Percentiles rank a stretch among this genome's conserved stretches.
These are phyloP conservation scores for Podaxis carcinomalis DNA, from an alignment of 768 basidiomycete genomes.

Conservation along the genomic window DNA sequence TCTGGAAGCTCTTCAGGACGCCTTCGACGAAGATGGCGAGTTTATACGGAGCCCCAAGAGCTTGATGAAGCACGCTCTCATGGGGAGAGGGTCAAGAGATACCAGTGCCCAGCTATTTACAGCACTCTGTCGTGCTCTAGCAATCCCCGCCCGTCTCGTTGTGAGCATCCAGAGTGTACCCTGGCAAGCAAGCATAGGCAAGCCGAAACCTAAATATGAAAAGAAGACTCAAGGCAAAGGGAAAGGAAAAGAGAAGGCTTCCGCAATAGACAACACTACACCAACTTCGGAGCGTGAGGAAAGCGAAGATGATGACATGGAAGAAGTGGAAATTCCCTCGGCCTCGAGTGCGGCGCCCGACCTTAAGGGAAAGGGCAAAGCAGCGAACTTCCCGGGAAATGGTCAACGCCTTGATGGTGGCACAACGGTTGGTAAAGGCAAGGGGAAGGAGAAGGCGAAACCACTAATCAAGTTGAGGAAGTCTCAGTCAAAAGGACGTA, in stretches of 20 bases:
- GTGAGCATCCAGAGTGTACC: constrained; percentile 90
- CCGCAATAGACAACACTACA: neutral
- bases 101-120: constrained; percentile 90
- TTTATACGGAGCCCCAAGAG: constrained; percentile 73
- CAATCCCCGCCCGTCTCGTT: constrained; percentile 83
- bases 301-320: constrained; percentile 22
- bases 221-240: constrained; percentile 32
- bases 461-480: constrained; percentile 58
- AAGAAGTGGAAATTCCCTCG: constrained; percentile 23
- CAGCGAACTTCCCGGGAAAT: constrained; percentile 27
- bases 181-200: constrained; percentile 72
- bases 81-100: constrained; percentile 78
- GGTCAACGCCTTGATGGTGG: constrained; percentile 40
- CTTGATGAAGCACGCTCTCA: constrained; percentile 89
- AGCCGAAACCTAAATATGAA: constrained; percentile 39
- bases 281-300: constrained; percentile 22
- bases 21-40: constrained; percentile 58
- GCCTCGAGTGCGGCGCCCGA: constrained; percentile 22
- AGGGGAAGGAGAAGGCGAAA: constrained; percentile 53
- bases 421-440: constrained; percentile 42
- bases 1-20: constrained; percentile 40
- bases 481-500: constrained; percentile 45
- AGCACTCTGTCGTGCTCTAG: constrained; percentile 79
- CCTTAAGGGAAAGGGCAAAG: constrained; percentile 29
- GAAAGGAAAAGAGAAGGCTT: constrained; percentile 31